phyloP scores from a whole-genome alignment of 2,329 filamentous ascomycete genomes.

The Cucurbitaria berberidis region DNA sequence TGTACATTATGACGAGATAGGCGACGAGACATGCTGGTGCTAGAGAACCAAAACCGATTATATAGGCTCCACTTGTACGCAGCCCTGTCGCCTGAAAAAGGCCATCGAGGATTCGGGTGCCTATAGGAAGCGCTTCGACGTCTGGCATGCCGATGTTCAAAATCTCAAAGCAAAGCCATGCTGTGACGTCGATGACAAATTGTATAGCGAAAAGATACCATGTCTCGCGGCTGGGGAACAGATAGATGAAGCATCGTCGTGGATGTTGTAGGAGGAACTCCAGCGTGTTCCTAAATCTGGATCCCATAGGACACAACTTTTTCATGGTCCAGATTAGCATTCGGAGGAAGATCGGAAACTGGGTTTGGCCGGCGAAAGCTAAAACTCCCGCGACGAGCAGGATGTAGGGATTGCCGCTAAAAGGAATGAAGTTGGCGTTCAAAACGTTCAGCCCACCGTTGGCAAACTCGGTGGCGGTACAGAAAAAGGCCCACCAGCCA shows the following conservation, averaged over 20 bases:
- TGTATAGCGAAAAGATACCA: slow-evolving; percentile 71
- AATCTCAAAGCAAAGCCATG: slow-evolving; percentile 71
- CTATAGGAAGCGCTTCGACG: slow-evolving; percentile 59
- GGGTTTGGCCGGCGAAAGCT: slow-evolving; percentile 61
- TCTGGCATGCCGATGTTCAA: slow-evolving; percentile 67
- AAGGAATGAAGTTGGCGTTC: slow-evolving; percentile 66
- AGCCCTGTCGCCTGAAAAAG: slow-evolving; percentile 68
- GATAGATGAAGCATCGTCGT: slow-evolving; percentile 66
- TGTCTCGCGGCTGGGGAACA: slow-evolving; percentile 69
- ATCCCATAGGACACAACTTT: slow-evolving; percentile 52
- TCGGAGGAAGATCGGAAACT: slow-evolving; percentile 65
- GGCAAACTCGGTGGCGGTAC: slow-evolving; percentile 58
- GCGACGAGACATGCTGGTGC: slow-evolving; percentile 64
- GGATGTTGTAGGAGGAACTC: slow-evolving; percentile 68
- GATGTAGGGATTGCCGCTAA: slow-evolving; percentile 56
- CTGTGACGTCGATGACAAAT: slow-evolving; percentile 64
- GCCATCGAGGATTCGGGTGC: slow-evolving; percentile 66
- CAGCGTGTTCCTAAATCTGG: slow-evolving; percentile 54
- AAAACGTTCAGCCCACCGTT: slow-evolving; percentile 64
- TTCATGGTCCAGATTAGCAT: slow-evolving; percentile 64
- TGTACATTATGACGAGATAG: slow-evolving; percentile 71
- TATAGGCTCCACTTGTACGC: slow-evolving; percentile 69
- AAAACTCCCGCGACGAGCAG: slow-evolving; percentile 57
- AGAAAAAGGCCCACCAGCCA: slow-evolving; percentile 45
- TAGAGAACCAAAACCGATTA: slow-evolving; percentile 64